Evolutionary conservation across 2,329 filamentous ascomycete genomes (phyloP).

Genomic region (Colletotrichum lupini): DNA sequence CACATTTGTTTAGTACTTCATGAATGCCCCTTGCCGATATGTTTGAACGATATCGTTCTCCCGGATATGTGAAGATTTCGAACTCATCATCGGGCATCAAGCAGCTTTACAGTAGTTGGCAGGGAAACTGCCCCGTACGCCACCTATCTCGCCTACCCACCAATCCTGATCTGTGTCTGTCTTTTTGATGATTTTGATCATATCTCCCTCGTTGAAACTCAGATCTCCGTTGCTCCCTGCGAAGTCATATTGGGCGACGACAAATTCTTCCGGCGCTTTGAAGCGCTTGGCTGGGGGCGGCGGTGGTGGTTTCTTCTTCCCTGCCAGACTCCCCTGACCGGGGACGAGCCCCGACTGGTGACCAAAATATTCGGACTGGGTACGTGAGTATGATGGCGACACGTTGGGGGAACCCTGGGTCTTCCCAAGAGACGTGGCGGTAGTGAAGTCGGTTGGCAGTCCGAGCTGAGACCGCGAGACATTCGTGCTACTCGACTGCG

Average conservation of each 20-base stretch:
- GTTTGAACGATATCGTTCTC: background rate
- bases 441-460: conserved; percentile 57
- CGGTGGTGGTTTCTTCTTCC: conserved; percentile 81
- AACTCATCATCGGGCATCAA: conserved; percentile 26
- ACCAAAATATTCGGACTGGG: conserved; percentile 45
- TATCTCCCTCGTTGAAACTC: conserved; percentile 80
- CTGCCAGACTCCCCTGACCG: conserved; percentile 39
- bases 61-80: background rate
- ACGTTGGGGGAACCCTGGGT: conserved; percentile 43
- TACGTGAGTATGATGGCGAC: conserved; percentile 37
- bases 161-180: conserved; percentile 85
- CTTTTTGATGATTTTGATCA: conserved; percentile 81
- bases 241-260: conserved; percentile 82
- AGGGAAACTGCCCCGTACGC: conserved; percentile 78
- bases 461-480: conserved; percentile 44
- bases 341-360: conserved; percentile 37
- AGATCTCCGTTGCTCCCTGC: conserved; percentile 79
- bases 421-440: conserved; percentile 53
- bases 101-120: conserved; percentile 79
- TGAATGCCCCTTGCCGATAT: background rate
- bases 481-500: conserved; percentile 42
- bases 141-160: conserved; percentile 84
- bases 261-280: conserved; percentile 63
- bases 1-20: background rate
- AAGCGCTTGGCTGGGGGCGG: conserved; percentile 74